phyloP scores from a whole-genome alignment of 768 basidiomycete genomes.

The Lentinus brumalis region DNA sequence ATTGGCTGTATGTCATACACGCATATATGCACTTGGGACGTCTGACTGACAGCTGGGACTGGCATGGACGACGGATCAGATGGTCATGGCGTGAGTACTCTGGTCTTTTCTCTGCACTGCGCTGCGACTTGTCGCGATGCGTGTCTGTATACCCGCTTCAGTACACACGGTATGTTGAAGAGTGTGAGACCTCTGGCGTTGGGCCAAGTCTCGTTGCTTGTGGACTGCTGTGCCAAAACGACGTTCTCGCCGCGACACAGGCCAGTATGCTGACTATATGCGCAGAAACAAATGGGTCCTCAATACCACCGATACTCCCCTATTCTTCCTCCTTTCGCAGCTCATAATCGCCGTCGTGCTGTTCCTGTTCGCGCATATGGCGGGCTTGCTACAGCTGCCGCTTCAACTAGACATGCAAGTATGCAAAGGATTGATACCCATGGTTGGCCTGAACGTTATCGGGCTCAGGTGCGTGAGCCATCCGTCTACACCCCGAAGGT shows the following conservation, averaged over 20 bases:
- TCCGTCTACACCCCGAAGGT: neutral
- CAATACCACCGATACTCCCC: constrained; percentile 67
- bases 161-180: too few species aligned
- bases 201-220: too few species aligned
- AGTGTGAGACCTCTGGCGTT: too few species aligned
- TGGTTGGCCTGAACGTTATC: constrained; percentile 76
- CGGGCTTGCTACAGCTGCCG: constrained; percentile 68
- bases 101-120: constrained; percentile 8
- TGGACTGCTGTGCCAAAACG: too few species aligned
- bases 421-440: constrained; percentile 73
- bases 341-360: constrained; percentile 78
- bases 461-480: constrained; percentile 66
- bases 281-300: constrained; percentile 91
- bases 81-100: constrained; percentile 81
- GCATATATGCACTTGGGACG: neutral
- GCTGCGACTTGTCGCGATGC: neutral
- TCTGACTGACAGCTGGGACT: neutral
- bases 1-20: constrained; percentile 62
- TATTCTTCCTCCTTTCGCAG: constrained; percentile 87
- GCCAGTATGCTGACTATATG: constrained; percentile 9
- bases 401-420: constrained; percentile 64
- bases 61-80: constrained; percentile 43
- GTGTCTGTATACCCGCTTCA: neutral
- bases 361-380: constrained; percentile 62
- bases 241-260: too few species aligned